Evolutionary conservation across 139 green algal genomes (phyloP).

Genomic region (Ettlia oleoabundans): DNA sequence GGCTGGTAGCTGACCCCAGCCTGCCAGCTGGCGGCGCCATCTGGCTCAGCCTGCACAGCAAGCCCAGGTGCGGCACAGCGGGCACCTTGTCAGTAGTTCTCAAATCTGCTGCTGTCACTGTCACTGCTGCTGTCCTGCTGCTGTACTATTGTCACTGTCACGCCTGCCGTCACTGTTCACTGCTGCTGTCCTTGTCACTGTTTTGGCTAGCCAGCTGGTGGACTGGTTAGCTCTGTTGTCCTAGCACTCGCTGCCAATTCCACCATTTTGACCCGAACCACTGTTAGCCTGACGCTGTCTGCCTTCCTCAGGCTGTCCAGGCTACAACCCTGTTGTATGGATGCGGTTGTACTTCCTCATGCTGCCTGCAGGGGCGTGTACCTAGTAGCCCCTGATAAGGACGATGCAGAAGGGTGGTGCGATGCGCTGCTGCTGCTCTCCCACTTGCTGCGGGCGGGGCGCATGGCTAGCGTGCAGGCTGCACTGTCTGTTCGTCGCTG

Average conservation of each 20-base stretch:
- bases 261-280: too few species aligned
- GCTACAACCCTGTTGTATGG: too few species aligned
- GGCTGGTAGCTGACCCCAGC: slow-evolving; percentile 64
- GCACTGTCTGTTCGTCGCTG: slow-evolving; percentile 12
- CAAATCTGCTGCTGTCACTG: neutral
- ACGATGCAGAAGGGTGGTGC: slow-evolving; percentile 71
- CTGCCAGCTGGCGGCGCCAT: slow-evolving; percentile 66
- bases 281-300: too few species aligned
- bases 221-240: too few species aligned
- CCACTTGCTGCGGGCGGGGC: neutral
- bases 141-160: too few species aligned
- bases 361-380: slow-evolving; percentile 63
- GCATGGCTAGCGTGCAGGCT: neutral
- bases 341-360: too few species aligned
- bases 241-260: too few species aligned
- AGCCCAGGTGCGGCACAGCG: slow-evolving; percentile 22
- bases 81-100: neutral
- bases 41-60: slow-evolving; percentile 60
- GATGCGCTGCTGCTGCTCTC: slow-evolving; percentile 19
- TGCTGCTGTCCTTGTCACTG: too few species aligned
- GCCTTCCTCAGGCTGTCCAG: too few species aligned
- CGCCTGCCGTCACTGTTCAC: too few species aligned
- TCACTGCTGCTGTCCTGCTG: too few species aligned
- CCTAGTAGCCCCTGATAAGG: slow-evolving; percentile 67
- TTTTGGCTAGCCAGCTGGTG: too few species aligned